Evolutionary conservation across 2,329 filamentous ascomycete species (phyloP).

Genomic region (Talaromyces sp.): DNA sequence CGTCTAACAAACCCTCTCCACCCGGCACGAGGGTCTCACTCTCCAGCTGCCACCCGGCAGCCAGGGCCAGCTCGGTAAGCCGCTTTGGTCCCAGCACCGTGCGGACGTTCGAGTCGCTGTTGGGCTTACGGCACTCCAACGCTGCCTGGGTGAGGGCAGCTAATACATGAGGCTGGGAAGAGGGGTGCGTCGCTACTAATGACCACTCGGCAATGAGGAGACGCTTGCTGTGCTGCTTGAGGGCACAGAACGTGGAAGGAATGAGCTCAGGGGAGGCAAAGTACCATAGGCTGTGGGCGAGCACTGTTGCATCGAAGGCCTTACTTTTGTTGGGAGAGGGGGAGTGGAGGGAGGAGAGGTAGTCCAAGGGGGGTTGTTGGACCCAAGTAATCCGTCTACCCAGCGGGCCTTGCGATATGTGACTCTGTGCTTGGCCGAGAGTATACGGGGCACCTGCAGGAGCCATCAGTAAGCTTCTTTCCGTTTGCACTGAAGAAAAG

Average conservation of each 20-base stretch:
- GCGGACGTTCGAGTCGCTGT: slow-evolving; percentile 46
- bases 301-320: slow-evolving; percentile 29
- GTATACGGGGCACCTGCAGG: slow-evolving; percentile 1
- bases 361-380: neutral
- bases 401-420: neutral
- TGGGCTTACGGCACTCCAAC: slow-evolving; percentile 22
- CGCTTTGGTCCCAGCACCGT: slow-evolving; percentile 39
- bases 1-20: slow-evolving; percentile 40
- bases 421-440: slow-evolving; percentile 2
- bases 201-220: slow-evolving; percentile 46
- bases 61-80: slow-evolving; percentile 25
- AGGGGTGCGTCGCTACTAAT: slow-evolving; percentile 33
- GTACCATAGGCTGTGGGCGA: slow-evolving; percentile 50
- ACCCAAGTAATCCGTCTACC: slow-evolving; percentile 3
- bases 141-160: slow-evolving; percentile 43
- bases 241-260: slow-evolving; percentile 29
- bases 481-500: too few relatives aligned
- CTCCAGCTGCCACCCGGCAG: neutral
- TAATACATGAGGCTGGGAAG: slow-evolving; percentile 46
- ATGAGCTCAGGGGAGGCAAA: slow-evolving; percentile 39
- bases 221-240: slow-evolving; percentile 22
- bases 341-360: neutral
- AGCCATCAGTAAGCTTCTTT: neutral
- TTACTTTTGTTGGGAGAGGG: slow-evolving; percentile 44
- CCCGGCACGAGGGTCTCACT: slow-evolving; percentile 33